phyloP scores from a whole-genome alignment of 2,329 filamentous ascomycete genomes.

The Paraphoma chrysanthemicola region DNA sequence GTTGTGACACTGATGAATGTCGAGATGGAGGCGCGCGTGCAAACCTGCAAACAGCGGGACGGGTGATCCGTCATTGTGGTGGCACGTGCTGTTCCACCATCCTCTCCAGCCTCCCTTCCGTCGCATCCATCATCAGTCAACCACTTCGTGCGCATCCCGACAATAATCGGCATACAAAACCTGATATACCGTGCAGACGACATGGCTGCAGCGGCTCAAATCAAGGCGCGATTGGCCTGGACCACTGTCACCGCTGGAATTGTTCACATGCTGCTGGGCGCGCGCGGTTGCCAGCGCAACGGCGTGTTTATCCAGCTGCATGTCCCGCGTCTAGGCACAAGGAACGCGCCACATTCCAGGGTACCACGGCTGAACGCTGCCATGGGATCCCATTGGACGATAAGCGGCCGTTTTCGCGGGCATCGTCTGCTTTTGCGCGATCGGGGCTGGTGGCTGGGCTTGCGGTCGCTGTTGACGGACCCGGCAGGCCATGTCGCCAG shows the following conservation, averaged over 20 bases:
- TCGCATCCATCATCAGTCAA: not conserved
- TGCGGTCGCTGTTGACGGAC: slow-evolving; percentile 44
- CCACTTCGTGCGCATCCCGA: too few relatives aligned
- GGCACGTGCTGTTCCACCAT: slow-evolving; percentile 9
- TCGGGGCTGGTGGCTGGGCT: slow-evolving; percentile 18
- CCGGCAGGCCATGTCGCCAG: slow-evolving; percentile 21
- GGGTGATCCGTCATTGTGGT: not conserved
- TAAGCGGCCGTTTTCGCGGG: slow-evolving; percentile 14
- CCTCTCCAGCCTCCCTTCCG: slow-evolving; percentile 1
- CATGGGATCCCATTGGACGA: slow-evolving; percentile 18
- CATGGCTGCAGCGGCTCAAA: not conserved
- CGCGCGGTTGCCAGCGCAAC: slow-evolving; percentile 12
- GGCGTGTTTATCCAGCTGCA: slow-evolving; percentile 18
- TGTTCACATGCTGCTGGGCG: slow-evolving; percentile 4
- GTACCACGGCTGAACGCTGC: slow-evolving; percentile 3
- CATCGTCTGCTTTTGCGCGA: slow-evolving; percentile 23
- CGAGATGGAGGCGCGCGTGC: not conserved
- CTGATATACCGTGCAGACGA: not conserved
- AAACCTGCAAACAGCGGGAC: not conserved
- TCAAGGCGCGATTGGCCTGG: not conserved
- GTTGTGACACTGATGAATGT: not conserved
- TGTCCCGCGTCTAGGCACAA: slow-evolving; percentile 9
- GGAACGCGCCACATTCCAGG: slow-evolving; percentile 19
- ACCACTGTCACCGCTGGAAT: not conserved
- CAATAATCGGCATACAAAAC: not conserved